Evolutionary conservation across 1,284 basidiomycete species (phyloP).

Genomic region (Puccinia hordei): DNA sequence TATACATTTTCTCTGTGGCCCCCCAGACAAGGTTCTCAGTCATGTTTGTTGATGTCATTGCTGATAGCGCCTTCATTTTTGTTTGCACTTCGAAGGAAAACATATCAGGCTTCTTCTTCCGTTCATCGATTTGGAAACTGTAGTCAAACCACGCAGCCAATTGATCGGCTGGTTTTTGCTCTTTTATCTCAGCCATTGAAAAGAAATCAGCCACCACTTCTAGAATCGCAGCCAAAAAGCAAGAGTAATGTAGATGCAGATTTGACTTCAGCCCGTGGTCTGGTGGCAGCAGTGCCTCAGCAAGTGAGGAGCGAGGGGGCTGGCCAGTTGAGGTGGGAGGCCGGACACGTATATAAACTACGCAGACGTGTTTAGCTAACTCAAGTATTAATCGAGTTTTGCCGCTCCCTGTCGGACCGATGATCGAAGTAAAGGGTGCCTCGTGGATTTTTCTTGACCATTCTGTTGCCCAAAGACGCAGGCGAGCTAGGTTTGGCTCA

Average conservation of each 20-base stretch:
- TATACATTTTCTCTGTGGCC: neutral
- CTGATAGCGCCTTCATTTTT: no score
- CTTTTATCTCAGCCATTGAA: neutral
- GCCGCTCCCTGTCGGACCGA: neutral
- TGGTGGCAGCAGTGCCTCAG: neutral
- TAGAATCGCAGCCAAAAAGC: neutral
- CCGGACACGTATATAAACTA: neutral
- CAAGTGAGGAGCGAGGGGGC: conserved; percentile 4
- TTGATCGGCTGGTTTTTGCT: neutral
- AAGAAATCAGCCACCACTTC: neutral
- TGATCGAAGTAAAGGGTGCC: neutral
- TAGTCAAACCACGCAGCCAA: neutral
- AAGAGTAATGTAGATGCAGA: neutral
- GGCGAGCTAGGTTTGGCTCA: no score
- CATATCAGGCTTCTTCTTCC: no score
- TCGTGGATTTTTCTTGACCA: no score
- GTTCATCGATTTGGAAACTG: no score
- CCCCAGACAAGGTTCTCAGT: neutral
- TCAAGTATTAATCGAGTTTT: neutral
- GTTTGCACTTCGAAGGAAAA: no score
- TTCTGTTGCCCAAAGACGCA: no score
- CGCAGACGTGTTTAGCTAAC: neutral
- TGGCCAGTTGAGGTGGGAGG: neutral
- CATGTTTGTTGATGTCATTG: no score
- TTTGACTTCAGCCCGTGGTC: neutral